phyloP scores from a whole-genome alignment of 345 rosid genomes.

The Kernera saxatilis region DNA sequence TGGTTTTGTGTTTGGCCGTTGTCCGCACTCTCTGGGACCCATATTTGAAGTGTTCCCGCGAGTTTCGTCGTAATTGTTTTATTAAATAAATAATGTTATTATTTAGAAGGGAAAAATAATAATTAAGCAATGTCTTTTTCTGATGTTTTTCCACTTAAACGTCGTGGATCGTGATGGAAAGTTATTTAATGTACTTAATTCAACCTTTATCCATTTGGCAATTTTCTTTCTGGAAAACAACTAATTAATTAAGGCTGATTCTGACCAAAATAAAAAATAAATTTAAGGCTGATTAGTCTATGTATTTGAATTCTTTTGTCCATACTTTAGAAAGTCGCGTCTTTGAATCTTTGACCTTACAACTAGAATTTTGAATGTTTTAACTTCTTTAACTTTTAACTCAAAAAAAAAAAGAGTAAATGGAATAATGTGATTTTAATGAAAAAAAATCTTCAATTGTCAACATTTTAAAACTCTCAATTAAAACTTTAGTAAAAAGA shows the following conservation, averaged over 20 bases:
- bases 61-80: slow-evolving; percentile 24
- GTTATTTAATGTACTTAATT: background rate
- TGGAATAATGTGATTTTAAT: too few species aligned
- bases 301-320: too few species aligned
- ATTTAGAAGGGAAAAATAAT: background rate
- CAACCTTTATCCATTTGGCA: background rate
- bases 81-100: background rate
- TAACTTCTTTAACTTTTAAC: too few species aligned
- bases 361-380: background rate
- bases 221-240: background rate
- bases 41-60: slow-evolving; percentile 41
- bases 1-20: slow-evolving; percentile 18
- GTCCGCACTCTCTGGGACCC: slow-evolving; percentile 30
- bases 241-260: background rate
- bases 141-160: background rate
- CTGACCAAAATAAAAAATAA: too few species aligned
- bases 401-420: too few species aligned
- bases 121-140: too few species aligned
- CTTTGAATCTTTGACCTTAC: too few species aligned
- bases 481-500: too few species aligned
- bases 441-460: too few species aligned
- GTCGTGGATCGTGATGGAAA: background rate
- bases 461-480: too few species aligned
- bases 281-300: too few species aligned
- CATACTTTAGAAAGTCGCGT: too few species aligned